phyloP scores from a whole-genome alignment of 2,329 filamentous ascomycete genomes.

The Colletotrichum zoysiae region DNA sequence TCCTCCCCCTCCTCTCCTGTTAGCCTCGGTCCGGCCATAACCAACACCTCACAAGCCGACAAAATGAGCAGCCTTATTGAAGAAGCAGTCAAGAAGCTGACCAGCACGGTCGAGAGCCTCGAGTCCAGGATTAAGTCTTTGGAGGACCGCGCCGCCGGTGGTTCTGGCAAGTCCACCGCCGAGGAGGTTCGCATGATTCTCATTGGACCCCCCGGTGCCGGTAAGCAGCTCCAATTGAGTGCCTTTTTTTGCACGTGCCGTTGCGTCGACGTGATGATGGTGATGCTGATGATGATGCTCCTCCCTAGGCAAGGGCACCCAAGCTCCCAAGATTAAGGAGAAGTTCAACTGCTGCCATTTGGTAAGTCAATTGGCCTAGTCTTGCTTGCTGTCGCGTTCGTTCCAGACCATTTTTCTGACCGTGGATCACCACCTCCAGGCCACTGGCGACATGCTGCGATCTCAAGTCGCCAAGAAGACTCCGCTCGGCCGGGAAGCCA shows the following conservation, averaged over 20 bases:
- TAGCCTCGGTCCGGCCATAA: slow-evolving; percentile 43
- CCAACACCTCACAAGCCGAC: slow-evolving; percentile 49
- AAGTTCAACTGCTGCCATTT: slow-evolving; percentile 97
- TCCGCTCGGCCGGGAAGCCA: slow-evolving; percentile 90
- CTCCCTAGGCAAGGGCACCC: slow-evolving; percentile 93
- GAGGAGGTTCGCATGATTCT: slow-evolving; percentile 93
- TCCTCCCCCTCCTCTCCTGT: slow-evolving; percentile 24
- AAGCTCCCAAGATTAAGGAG: slow-evolving; percentile 98
- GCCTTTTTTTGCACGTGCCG: slow-evolving; percentile 19
- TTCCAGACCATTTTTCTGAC: slow-evolving; percentile 36
- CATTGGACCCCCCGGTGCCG: slow-evolving; percentile 96
- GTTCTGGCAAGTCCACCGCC: slow-evolving; percentile 61
- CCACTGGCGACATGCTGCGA: slow-evolving; percentile 98
- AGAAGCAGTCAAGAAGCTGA: slow-evolving; percentile 86
- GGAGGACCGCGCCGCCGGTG: slow-evolving; percentile 77
- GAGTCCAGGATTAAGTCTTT: slow-evolving; percentile 89
- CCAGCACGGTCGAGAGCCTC: slow-evolving; percentile 84
- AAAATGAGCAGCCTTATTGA: slow-evolving; percentile 86
- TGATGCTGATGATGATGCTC: slow-evolving; percentile 30
- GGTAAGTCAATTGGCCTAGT: slow-evolving; percentile 68
- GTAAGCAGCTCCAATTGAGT: slow-evolving; percentile 66
- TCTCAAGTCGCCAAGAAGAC: slow-evolving; percentile 99
- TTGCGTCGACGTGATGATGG: slow-evolving; percentile 13
- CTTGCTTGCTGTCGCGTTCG: not conserved
- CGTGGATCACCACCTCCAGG: slow-evolving; percentile 64